Conservation (phyloP, 495 filamentous ascomycete species). For the Achaetomiella virescens region DNA sequence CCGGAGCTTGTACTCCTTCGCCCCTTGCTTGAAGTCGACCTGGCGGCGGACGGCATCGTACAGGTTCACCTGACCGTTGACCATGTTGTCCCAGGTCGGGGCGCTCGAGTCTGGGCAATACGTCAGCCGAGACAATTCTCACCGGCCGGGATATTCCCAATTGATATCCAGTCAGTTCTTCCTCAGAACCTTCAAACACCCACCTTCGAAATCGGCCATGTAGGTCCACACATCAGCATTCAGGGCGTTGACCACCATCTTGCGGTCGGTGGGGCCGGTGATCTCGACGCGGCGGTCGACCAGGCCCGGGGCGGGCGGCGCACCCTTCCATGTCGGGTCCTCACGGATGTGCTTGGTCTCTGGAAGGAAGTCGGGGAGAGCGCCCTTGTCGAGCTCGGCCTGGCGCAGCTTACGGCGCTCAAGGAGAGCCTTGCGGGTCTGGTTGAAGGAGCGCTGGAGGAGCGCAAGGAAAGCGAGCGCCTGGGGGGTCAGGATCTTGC, state of each 20-base stretch:
- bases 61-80: conserved; percentile 96
- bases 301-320: conserved; percentile 85
- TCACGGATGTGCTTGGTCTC: conserved; percentile 96
- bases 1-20: conserved; percentile 95
- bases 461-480: conserved; percentile 90
- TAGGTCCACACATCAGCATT: conserved; percentile 99
- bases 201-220: conserved; percentile 98
- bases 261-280: conserved; percentile 93
- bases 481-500: conserved; percentile 86
- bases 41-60: conserved; percentile 94
- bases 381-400: conserved; percentile 87
- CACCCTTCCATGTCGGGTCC: conserved; percentile 89
- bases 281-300: conserved; percentile 98
- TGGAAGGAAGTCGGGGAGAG: conserved; percentile 89
- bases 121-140: not conserved
- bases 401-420: conserved; percentile 83
- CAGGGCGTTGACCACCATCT: conserved; percentile 98
- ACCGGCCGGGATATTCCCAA: too few relatives aligned
- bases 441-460: conserved; percentile 90
- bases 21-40: conserved; percentile 92
- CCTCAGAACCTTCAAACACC: conserved; percentile 8
- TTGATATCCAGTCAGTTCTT: too few relatives aligned
- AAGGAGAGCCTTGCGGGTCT: conserved; percentile 79
- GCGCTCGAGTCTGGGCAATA: conserved; percentile 73
- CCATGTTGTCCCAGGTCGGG: conserved; percentile 99